These are phyloP conservation scores for Botryotinia calthae DNA, from an alignment of 2,329 filamentous ascomycete genomes.

Conservation along the genomic window DNA sequence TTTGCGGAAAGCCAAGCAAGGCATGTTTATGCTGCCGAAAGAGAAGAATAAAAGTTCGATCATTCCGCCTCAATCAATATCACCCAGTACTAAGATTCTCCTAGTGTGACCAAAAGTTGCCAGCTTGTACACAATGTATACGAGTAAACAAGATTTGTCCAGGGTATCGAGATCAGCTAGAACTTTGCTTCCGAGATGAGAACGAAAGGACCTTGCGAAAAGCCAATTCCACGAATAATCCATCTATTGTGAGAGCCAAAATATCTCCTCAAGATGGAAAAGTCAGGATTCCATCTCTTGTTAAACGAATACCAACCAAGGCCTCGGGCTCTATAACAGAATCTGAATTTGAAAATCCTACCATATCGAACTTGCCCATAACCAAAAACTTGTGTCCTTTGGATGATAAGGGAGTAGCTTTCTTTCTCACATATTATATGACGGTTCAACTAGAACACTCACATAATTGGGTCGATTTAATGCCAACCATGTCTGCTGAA, in stretches of 20 bases:
- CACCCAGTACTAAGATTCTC: conserved; percentile 9
- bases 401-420: conserved; percentile 29
- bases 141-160: conserved; percentile 51
- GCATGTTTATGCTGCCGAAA: conserved; percentile 27
- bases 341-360: not conserved
- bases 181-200: conserved; percentile 57
- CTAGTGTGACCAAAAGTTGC: conserved; percentile 51
- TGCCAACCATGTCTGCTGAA: conserved; percentile 30
- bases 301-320: not conserved
- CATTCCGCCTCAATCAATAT: no score
- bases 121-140: conserved; percentile 53
- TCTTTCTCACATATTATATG: conserved; percentile 31
- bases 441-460: conserved; percentile 5
- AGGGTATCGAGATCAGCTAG: conserved; percentile 54
- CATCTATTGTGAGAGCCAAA: not conserved
- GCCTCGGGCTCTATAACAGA: not conserved
- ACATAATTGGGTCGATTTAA: conserved; percentile 13
- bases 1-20: conserved; percentile 28
- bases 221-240: conserved; percentile 32
- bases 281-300: not conserved
- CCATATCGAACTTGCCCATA: not conserved
- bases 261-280: not conserved
- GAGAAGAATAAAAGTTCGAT: conserved; percentile 32
- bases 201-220: conserved; percentile 55
- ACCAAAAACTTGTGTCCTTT: not conserved